phyloP scores from a whole-genome alignment of 2,329 filamentous ascomycete species.

The Stagonosporopsis cucurbitacearum region DNA sequence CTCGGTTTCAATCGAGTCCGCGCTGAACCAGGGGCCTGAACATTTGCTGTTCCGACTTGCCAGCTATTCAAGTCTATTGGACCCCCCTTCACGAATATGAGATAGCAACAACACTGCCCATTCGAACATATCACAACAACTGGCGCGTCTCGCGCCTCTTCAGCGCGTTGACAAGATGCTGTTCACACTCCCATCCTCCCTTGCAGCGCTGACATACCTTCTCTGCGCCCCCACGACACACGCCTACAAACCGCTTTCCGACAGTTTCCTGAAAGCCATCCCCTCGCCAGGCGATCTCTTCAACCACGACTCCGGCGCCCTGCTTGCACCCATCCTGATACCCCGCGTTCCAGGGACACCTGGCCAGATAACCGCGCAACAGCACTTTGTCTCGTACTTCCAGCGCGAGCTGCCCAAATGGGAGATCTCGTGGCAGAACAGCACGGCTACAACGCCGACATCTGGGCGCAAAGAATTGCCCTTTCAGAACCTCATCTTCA shows the following conservation, averaged over 20 bases:
- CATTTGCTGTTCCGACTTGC: background rate
- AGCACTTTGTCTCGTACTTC: constrained; percentile 88
- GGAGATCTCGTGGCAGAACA: constrained; percentile 85
- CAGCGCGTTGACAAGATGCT: constrained; percentile 22
- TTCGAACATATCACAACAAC: background rate
- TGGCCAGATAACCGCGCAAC: constrained; percentile 73
- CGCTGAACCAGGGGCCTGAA: constrained; percentile 21
- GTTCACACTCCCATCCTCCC: constrained; percentile 20
- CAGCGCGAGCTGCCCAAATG: constrained; percentile 74
- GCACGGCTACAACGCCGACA: constrained; percentile 80
- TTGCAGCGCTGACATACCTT: constrained; percentile 22
- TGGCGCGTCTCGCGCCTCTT: background rate
- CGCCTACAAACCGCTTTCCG: constrained; percentile 70
- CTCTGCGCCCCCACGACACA: constrained; percentile 28
- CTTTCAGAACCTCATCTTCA: constrained; percentile 86
- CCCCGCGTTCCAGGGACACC: constrained; percentile 88
- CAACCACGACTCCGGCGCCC: constrained; percentile 74
- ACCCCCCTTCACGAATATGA: constrained; percentile 1
- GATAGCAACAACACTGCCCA: background rate
- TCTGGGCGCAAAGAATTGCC: constrained; percentile 74
- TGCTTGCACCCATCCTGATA: constrained; percentile 85
- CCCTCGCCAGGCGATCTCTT: constrained; percentile 77
- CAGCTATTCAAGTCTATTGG: constrained; percentile 1
- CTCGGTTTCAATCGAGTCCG: constrained; percentile 29
- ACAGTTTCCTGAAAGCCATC: constrained; percentile 74